Evolutionary conservation across 1,284 basidiomycete genomes (phyloP).

Genomic region (Ceratobasidium sp.): DNA sequence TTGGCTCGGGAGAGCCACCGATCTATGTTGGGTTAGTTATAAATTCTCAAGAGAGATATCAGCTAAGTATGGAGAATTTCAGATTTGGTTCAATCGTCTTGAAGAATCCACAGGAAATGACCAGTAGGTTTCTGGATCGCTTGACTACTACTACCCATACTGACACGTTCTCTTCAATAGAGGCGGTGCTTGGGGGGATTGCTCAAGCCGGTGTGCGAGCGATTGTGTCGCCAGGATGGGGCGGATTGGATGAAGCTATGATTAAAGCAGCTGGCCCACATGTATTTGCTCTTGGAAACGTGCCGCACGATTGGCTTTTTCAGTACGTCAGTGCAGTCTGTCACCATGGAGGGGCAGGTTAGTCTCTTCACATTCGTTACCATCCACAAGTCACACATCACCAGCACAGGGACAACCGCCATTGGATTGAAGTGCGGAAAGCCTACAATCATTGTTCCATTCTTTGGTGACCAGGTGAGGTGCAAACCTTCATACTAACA

Average conservation of each 20-base stretch:
- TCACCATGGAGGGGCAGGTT: slow-evolving; percentile 67
- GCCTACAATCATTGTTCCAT: slow-evolving; percentile 69
- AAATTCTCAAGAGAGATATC: not conserved
- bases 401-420: slow-evolving; percentile 60
- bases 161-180: slow-evolving; percentile 42
- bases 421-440: slow-evolving; percentile 65
- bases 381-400: not conserved
- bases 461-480: slow-evolving; percentile 66
- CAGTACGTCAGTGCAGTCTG: slow-evolving; percentile 66
- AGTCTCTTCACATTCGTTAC: not conserved
- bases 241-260: slow-evolving; percentile 58
- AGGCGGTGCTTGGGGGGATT: slow-evolving; percentile 62
- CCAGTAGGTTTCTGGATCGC: slow-evolving; percentile 49
- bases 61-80: not conserved
- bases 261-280: slow-evolving; percentile 56
- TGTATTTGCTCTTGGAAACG: slow-evolving; percentile 65
- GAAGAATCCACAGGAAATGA: slow-evolving; percentile 62
- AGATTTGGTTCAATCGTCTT: slow-evolving; percentile 70
- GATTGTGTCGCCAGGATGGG: slow-evolving; percentile 68
- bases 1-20: slow-evolving; percentile 59
- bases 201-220: slow-evolving; percentile 61
- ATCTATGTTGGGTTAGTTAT: slow-evolving; percentile 61
- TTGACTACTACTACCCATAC: not conserved
- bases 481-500: not conserved
- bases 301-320: slow-evolving; percentile 76